Conservation (phyloP, 139 green algal genomes). For the Chlorella sp. region DNA sequence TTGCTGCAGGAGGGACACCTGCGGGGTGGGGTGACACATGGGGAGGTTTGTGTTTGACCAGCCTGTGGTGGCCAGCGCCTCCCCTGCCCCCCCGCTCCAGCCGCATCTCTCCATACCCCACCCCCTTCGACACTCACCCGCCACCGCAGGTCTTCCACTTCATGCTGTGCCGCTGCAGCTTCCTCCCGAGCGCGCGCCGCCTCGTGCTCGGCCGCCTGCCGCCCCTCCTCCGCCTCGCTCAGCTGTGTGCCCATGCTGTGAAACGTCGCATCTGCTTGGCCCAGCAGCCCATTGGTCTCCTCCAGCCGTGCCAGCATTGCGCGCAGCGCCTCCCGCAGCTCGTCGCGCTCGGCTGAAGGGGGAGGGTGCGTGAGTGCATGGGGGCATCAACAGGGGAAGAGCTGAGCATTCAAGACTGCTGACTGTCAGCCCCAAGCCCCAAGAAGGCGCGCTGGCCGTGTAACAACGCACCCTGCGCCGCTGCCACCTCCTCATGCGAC, state of each 20-base stretch:
- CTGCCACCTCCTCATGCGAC: conserved; percentile 6
- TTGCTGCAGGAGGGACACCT: conserved; percentile 22
- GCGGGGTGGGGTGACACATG: no score
- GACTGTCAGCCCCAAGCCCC: not conserved
- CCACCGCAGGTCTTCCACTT: conserved; percentile 7
- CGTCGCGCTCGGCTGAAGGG: conserved; percentile 20
- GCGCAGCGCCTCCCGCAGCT: conserved; percentile 12
- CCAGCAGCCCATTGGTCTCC: conserved; percentile 5
- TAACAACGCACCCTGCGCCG: conserved; percentile 12
- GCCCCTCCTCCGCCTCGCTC: not conserved
- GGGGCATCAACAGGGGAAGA: not conserved
- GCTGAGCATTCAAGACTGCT: not conserved
- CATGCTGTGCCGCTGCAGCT: not conserved
- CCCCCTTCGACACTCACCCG: no score
- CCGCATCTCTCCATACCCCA: no score
- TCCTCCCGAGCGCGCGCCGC: not conserved
- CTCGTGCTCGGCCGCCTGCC: not conserved
- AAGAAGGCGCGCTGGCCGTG: no score
- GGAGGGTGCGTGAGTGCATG: no score
- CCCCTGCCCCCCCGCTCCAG: no score
- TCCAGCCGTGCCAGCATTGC: conserved; percentile 11
- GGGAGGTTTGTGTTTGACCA: no score
- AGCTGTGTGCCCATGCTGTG: not conserved
- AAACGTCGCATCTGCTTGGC: conserved; percentile 1
- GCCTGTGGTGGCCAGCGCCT: no score